Evolutionary conservation across 2,329 filamentous ascomycete species (phyloP).

Genomic region (Aspergillus felis): DNA sequence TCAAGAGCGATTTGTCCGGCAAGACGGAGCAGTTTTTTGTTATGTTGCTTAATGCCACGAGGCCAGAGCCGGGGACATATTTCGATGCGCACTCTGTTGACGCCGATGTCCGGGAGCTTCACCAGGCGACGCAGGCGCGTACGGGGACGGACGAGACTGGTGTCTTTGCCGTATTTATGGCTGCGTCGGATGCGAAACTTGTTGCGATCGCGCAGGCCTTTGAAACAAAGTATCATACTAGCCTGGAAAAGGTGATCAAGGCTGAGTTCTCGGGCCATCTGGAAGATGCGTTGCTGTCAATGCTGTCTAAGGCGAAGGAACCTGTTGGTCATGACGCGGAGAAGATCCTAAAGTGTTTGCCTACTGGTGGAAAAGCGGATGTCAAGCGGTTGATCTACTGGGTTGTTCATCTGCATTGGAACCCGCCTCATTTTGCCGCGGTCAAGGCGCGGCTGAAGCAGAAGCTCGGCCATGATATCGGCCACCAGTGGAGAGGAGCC

Average conservation of each 20-base stretch:
- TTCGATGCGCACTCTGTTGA: slow-evolving; percentile 68
- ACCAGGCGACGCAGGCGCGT: slow-evolving; percentile 66
- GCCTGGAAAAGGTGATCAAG: slow-evolving; percentile 11
- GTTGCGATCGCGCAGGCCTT: slow-evolving; percentile 70
- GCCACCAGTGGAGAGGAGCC: not conserved
- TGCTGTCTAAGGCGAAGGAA: slow-evolving; percentile 66
- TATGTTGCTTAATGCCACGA: slow-evolving; percentile 67
- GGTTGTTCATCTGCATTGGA: slow-evolving; percentile 67
- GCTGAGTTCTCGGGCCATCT: slow-evolving; percentile 79
- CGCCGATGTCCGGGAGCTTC: slow-evolving; percentile 67
- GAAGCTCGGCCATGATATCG: not conserved
- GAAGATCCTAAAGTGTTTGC: slow-evolving; percentile 71
- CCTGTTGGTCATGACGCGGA: slow-evolving; percentile 72
- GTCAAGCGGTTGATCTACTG: slow-evolving; percentile 36
- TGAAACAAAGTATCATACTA: slow-evolving; percentile 62
- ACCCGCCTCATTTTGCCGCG: slow-evolving; percentile 63
- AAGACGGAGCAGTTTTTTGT: slow-evolving; percentile 79
- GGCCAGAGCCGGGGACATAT: slow-evolving; percentile 68
- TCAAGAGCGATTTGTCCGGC: slow-evolving; percentile 69
- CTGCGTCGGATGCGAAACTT: slow-evolving; percentile 71
- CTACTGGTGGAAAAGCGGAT: slow-evolving; percentile 55
- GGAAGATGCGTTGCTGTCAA: slow-evolving; percentile 71
- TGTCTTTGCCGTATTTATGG: slow-evolving; percentile 70
- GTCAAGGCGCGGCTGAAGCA: slow-evolving; percentile 51
- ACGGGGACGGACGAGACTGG: slow-evolving; percentile 70